Evolutionary conservation across 805 yeast species (phyloP), one percentile per base, ranked within the genome.

Genomic region (Wickerhamiella qilinensis): DNA sequence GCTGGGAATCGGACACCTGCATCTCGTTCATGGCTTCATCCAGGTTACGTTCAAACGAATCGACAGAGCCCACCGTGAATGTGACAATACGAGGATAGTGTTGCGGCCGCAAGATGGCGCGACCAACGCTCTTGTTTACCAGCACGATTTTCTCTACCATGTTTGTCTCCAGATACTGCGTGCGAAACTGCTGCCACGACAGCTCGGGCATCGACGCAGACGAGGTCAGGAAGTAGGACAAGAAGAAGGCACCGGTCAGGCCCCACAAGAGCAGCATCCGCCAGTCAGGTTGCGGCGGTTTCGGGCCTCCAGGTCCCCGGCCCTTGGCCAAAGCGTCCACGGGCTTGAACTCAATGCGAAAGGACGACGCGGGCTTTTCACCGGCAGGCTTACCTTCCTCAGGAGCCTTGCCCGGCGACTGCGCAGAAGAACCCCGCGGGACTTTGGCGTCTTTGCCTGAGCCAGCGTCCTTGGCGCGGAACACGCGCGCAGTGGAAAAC

Each of bases 131-230:
- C 50, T 79, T 78, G 62, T 91, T 88, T 22, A 83, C 74, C 6
- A 91, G 86, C 16, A 74, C 59, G 38, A 91, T 64, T 46, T 70
- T 73, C 35, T 74, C 67, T 12, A 91, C 99, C 32, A 73, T 66
- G 4, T 85, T 85, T 49, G 75, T 80, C 44, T 78, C 81, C 43
- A 91, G 65, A 51, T 76, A 77, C 35, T 75, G 67, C 4, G 76
- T 64, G 31, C 83, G 70, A 62, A 91, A 88, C 53, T 88, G 94
- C 62, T 91, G 97, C 78, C 85, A 91, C 2, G 95, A 75, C 42
- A 88, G 65, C 52, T 82, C 85, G 22, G 28, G 25, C 29, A 37
- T 41, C 17, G 25, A 33, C 17, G 33, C 40, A 7, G 36, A 16
- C 7, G 38, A 24, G 32, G 38, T 37, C 22, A 33, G 24, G 24